Evolutionary conservation across 306 rosid genomes (phyloP), one percentile per base, ranked within the genome.

Genomic region (Medicago ruthenica): DNA sequence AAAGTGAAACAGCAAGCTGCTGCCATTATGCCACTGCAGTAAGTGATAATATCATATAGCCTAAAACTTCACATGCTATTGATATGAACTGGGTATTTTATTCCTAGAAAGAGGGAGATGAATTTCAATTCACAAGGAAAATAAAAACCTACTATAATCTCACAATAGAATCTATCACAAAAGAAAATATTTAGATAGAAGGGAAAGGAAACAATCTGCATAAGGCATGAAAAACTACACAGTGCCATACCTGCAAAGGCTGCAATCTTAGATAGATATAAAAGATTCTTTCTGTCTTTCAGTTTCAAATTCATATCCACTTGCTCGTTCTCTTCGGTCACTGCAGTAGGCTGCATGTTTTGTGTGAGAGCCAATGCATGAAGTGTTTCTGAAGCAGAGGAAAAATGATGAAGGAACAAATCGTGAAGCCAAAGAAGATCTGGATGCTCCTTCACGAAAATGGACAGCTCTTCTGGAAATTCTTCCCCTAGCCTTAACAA

Each of bases 341-440:
- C 83, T 14, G 83, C 48, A 16, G 78, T 67, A 74, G 85, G 74
- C 47, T 44, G 83, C 40, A 86, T 83, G 65, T 79, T 81, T 89
- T 85, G 91, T 74, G 92, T 71, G 74, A 92, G 96, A 81, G 98
- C 93, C 80, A 90, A 82, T 37, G 13, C 76, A 86, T 95, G 97
- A 74, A 95, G 97, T 66, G 88, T 92, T 69, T 95, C 96, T 14
- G 98, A 92, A 80, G 97, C 98, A 63, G 92, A 79, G 54, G 86
- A 85, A 85, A 90, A 95, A 54, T 89, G 97, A 78, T 89, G 90
- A 77, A 95, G 97, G 78, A 87, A 92, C 86, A 95, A 73, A 81
- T 92, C 92, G 75, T 95, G 98, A 83, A 95, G 97, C 98, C 98
- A 95, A 60, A 90, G 84, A 79, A 95, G 97, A 87, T 87, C 96